A percentile compares a stretch with the other conserved stretches of the same genome.
phyloP scores from a whole-genome alignment of 129 eudicot species.

The Chrysanthemum lavandulifolium region DNA sequence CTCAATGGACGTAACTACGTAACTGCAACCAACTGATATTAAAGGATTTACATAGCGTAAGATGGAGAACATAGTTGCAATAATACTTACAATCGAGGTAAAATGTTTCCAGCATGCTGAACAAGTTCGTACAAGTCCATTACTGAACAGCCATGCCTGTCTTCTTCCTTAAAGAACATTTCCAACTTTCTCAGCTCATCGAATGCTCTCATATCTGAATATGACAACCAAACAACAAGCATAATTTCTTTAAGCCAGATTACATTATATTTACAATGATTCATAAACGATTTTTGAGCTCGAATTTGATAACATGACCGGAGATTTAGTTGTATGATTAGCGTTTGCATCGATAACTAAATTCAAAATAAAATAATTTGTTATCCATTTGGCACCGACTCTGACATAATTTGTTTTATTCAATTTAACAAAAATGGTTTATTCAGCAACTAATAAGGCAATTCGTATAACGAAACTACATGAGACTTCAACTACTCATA shows the following conservation, averaged over 20 bases:
- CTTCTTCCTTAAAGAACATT: conserved; percentile 86
- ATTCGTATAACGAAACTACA: too few relatives aligned
- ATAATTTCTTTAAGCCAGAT: conserved; percentile 14
- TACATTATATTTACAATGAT: conserved; percentile 5
- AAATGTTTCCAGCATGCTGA: conserved; percentile 94
- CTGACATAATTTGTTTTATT: conserved; percentile 10
- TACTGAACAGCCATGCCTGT: conserved; percentile 87
- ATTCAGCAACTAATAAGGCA: too few relatives aligned
- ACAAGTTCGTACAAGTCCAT: conserved; percentile 92
- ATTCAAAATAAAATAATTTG: conserved; percentile 17
- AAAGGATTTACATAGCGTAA: conserved; percentile 11
- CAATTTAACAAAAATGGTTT: background rate
- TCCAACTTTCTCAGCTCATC: conserved; percentile 89
- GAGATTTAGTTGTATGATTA: background rate
- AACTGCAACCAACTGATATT: conserved; percentile 14
- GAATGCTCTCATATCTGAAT: conserved; percentile 90
- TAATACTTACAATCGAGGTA: conserved; percentile 84
- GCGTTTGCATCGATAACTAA: background rate
- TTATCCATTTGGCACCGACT: conserved; percentile 14
- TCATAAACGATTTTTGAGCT: conserved; percentile 1
- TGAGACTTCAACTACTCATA: too few relatives aligned
- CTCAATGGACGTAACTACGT: background rate
- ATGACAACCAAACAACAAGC: conserved; percentile 27
- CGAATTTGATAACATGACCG: conserved; percentile 16
- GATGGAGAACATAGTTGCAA: background rate